Evolutionary conservation across 768 basidiomycete genomes (phyloP), one percentile per base, ranked within the genome.

Genomic region (Kondoa malvinella): DNA sequence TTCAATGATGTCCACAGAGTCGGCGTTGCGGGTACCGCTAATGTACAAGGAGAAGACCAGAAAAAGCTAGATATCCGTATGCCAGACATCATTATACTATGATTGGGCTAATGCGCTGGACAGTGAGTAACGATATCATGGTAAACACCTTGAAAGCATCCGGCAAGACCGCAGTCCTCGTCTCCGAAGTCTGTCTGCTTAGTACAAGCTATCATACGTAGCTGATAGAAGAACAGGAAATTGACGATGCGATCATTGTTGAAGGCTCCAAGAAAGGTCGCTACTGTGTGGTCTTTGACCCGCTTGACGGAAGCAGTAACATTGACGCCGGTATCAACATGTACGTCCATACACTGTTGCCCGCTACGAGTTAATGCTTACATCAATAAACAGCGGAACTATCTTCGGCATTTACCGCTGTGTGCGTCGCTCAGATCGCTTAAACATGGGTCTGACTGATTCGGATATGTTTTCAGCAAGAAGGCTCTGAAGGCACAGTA

Each of bases 261-360:
- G 88, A 92, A 76, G 88, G 90, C 71, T 86, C 84, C 65, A 80
- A 80, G 70, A 86, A 82, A 77, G 92, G 92, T 72, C 85, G 83
- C 77, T 97, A 96, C 80, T 95, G 92, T 74, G 94, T 97, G 73
- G 95, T 97, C 1, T 99, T 99, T 73, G 95, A 99, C 78, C 95
- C 95, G 40, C 83, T 95, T 63, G 92, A 97, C 74, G 92, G 92
- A 66, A 88, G 86, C 76, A 89, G 87, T 81, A 95, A 95, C 80
- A 96, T 96, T 79, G 92, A 94, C 76, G 92, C 94, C 71, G 94
- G 92, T 83, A 92, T 94, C 65, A 95, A 95, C 78, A 92, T 95
- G 76, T 78, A 77, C 66, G 77, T 76, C 1, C 3, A n/a, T 3
- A 25, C 8, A 16, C 26, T 40, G 16, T n/a, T 1, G n/a, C 26